Conservation (phyloP, 1,139 yeast species). For the Yarrowia galli region DNA sequence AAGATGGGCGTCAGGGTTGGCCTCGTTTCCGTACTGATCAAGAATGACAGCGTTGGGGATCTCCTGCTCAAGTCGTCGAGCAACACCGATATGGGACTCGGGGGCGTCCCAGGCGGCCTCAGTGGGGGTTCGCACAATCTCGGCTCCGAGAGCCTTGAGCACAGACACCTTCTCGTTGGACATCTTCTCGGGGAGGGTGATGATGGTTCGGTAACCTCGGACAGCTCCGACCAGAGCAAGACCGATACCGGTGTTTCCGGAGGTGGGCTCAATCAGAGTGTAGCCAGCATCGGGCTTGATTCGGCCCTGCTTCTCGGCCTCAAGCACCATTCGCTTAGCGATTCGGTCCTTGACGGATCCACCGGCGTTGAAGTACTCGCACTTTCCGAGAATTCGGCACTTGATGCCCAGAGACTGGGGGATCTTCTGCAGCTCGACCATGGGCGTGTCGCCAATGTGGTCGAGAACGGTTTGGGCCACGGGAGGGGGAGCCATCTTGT, state of each 20-base stretch:
- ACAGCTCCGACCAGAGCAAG: slow-evolving; percentile 88
- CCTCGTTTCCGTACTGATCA: slow-evolving; percentile 81
- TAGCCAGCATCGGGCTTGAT: slow-evolving; percentile 74
- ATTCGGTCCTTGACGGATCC: slow-evolving; percentile 75
- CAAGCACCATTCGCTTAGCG: slow-evolving; percentile 71
- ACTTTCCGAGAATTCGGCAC: slow-evolving; percentile 62
- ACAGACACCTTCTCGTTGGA: slow-evolving; percentile 90
- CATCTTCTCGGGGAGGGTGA: slow-evolving; percentile 92
- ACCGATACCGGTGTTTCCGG: slow-evolving; percentile 82
- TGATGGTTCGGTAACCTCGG: slow-evolving; percentile 84
- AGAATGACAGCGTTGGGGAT: slow-evolving; percentile 85
- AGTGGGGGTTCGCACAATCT: slow-evolving; percentile 89
- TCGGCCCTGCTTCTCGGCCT: slow-evolving; percentile 79
- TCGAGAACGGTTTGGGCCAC: slow-evolving; percentile 55
- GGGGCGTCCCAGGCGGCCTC: slow-evolving; percentile 96
- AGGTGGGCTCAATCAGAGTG: slow-evolving; percentile 87
- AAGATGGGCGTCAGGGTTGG: slow-evolving; percentile 86
- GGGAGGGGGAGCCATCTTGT: slow-evolving; percentile 39
- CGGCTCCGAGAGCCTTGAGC: slow-evolving; percentile 88
- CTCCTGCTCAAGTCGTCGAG: slow-evolving; percentile 78
- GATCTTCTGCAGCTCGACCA: slow-evolving; percentile 74
- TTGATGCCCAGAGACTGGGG: slow-evolving; percentile 81
- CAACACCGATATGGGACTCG: slow-evolving; percentile 91
- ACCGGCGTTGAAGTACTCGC: slow-evolving; percentile 72
- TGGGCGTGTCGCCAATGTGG: slow-evolving; percentile 84